Percentiles rank a stretch among this genome's conserved stretches.
phyloP scores from a whole-genome alignment of 768 basidiomycete genomes.

The Leccinum subgranulosum region DNA sequence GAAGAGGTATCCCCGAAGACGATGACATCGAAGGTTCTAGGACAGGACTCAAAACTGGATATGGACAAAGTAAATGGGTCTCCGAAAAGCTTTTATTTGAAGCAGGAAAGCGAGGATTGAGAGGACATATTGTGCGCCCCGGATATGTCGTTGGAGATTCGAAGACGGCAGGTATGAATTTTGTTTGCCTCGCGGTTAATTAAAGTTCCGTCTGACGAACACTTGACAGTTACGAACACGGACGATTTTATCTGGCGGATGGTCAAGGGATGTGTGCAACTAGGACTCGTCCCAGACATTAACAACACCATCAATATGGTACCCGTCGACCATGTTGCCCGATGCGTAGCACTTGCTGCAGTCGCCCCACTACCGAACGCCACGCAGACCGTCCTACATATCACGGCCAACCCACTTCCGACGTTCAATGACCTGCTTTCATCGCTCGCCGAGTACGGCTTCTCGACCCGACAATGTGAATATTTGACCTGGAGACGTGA shows the following conservation, averaged over 20 bases:
- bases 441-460: conserved; percentile 76
- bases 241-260: conserved; percentile 99
- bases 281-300: conserved; percentile 95
- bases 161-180: conserved; percentile 66
- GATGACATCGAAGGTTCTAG: conserved; percentile 89
- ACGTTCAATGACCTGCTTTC: conserved; percentile 87
- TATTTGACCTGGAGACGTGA: conserved; percentile 90
- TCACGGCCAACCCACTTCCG: conserved; percentile 81
- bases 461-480: conserved; percentile 71
- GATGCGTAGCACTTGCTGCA: conserved; percentile 71
- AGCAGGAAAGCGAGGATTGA: conserved; percentile 81
- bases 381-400: conserved; percentile 66
- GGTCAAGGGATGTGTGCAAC: conserved; percentile 97
- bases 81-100: conserved; percentile 92
- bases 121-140: conserved; percentile 84
- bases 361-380: conserved; percentile 51
- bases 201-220: conserved; percentile 1
- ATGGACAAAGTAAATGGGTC: conserved; percentile 99
- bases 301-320: conserved; percentile 99
- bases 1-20: conserved; percentile 75
- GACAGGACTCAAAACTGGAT: conserved; percentile 76
- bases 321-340: conserved; percentile 94
- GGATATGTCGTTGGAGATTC: conserved; percentile 98
- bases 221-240: conserved; percentile 82
- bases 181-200: not conserved